These are phyloP conservation scores for Diddensiella caesifluorescens DNA, from an alignment of 805 yeast species.

Conservation along the genomic window DNA sequence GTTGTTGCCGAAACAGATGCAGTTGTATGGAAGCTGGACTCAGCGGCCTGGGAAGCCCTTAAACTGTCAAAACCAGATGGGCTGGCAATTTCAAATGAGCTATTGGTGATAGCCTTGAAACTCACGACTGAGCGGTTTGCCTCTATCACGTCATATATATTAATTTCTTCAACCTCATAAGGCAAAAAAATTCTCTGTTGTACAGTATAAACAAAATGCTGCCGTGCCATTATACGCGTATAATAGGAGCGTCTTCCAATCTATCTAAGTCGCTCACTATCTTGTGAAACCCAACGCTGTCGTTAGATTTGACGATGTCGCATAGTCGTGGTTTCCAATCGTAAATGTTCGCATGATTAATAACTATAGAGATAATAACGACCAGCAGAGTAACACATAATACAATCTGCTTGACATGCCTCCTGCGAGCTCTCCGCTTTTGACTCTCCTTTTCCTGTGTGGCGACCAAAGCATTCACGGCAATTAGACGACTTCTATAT, in stretches of 20 bases:
- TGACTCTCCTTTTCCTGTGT: conserved; percentile 21
- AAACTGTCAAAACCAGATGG: conserved; percentile 38
- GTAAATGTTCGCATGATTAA: too few relatives aligned
- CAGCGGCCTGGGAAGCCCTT: conserved; percentile 42
- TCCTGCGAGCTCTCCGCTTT: conserved; percentile 17
- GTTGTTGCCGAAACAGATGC: conserved; percentile 57
- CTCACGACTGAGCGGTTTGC: conserved; percentile 68
- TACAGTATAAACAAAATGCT: too few relatives aligned
- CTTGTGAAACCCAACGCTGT: too few relatives aligned
- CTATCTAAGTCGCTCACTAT: too few relatives aligned
- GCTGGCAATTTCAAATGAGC: conserved; percentile 53
- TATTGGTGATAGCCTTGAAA: conserved; percentile 54
- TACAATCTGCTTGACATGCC: conserved; percentile 14
- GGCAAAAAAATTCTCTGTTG: too few relatives aligned
- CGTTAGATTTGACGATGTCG: too few relatives aligned
- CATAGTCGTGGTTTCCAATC: too few relatives aligned
- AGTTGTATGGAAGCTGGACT: conserved; percentile 62
- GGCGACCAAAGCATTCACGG: conserved; percentile 21
- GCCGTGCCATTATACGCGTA: too few relatives aligned
- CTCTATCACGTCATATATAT: conserved; percentile 67
- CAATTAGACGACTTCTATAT: conserved; percentile 24
- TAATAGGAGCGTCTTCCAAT: too few relatives aligned
- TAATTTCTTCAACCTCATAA: conserved; percentile 46
- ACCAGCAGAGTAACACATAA: conserved; percentile 9
- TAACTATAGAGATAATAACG: conserved; percentile 13